Base-by-base conservation (phyloP, 768 basidiomycete species). In the Fomitopsis pulvina region DNA sequence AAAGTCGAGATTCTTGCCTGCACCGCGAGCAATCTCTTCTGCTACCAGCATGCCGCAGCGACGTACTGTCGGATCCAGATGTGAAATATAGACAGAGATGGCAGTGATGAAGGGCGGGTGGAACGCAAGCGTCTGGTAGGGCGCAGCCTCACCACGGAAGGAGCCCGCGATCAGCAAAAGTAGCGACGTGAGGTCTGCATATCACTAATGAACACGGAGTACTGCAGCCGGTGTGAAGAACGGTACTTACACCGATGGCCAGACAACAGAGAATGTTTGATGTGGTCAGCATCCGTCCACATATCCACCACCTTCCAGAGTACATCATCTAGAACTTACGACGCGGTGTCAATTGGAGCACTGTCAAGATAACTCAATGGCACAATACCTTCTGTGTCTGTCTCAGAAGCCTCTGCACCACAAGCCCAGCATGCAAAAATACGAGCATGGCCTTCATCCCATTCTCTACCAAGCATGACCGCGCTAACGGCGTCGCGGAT, bases 41-140 rank as follows among this genome's bases (percentile, higher is more conserved):
- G 89, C 95, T 0, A 80, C 82, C 28, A 97, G 76, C 92, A 99
- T 95, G 2, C 96, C 96, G 57, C 92, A 87, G 22, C 84, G 77
- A 3, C 95, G 83, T 18, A 96, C 76, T 3, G 81, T 73, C 1
- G 72, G 67, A 47, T 95, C 91, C 5, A 83, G 67, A 65, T 95
- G 91, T 0, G 74, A 74, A 40, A 99, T 80, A 60, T 96, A 97
- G 4, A 68, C 66, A 5, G 83, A 78, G 41, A 96, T 74, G 11
- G 80, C 80, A 20, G 71, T 68, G 53, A 97, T 75, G 60, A 97
- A 85, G 1, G 70, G 51, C 4, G 81, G 70, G 11, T 79, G 81
- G 26, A 76, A 64, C 2, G 80, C 74, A 3, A 87, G 64, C 8
- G 69, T 65, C 28, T 66, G 59, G 81, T 14, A 55, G 42, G 1